Evolutionary conservation across 1,139 yeast species (phyloP), one percentile per base, ranked within the genome.

Genomic region (Yamadazyma spencermartinsiae): DNA sequence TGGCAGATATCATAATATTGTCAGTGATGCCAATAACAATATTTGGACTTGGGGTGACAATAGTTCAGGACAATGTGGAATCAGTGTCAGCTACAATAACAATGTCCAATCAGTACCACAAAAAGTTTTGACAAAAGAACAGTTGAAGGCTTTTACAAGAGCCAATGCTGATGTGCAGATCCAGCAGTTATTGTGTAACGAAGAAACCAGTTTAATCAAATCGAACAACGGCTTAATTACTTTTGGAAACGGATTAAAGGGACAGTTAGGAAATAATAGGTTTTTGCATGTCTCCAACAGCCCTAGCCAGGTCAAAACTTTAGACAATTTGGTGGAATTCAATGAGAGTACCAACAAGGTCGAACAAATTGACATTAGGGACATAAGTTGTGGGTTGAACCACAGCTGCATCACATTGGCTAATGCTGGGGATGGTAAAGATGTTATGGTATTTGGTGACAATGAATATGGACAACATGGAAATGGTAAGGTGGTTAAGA

Each of bases 1-100:
- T 39, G 98, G 98, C 2, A 72, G 73, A 36, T 72, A 68, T 56
- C 96, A 88, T 61, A 79, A 88, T 7, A 56, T 89, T 20, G 94
- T 80, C 1, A 58, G 76, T 21, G 92, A 87, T 48, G 51, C 65
- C 2, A 55, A 68, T 17, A 94, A 92, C 12, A 70, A 73, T 41
- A 65, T 88, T 13, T 86, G 84, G 78, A 76, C 89, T 1, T 90
- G 95, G 79, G 98, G 98, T 21, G 78, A 78, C 43, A 92, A 92
- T 57, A 68, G 77, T 2, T 77, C 65, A 56, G 98, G 98, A 17
- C 92, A 92, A 55, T 71, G 94, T 44, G 96, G 90, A n/a, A 68
- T 78, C 35, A 80, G 81, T 7, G 81, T 84, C 36, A 69, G 77
- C 19, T 78, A 78, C 52, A 79, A 79, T 40, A 79, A 85, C 10